Evolutionary conservation across 768 basidiomycete genomes (phyloP).

Genomic region (Serpula lacrymans): DNA sequence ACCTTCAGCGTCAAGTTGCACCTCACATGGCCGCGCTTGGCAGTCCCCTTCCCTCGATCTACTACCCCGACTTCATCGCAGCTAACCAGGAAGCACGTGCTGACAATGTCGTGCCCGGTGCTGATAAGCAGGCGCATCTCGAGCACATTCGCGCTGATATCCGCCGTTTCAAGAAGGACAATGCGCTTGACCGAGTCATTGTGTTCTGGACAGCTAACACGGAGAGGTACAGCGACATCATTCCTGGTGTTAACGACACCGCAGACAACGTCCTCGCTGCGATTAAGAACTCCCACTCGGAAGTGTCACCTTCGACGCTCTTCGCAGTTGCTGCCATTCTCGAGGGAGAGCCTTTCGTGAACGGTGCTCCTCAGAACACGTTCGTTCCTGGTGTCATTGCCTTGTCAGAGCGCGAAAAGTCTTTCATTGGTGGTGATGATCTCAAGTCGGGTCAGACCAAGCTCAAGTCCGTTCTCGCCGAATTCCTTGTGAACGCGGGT

Average conservation of each 20-base stretch:
- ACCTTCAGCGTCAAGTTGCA: conserved; percentile 92
- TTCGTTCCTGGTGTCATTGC: conserved; percentile 94
- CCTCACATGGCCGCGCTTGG: conserved; percentile 80
- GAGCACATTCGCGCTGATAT: conserved; percentile 93
- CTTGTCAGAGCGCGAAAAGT: conserved; percentile 83
- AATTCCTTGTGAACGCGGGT: conserved; percentile 98
- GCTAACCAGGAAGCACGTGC: conserved; percentile 97
- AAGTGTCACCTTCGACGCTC: conserved; percentile 94
- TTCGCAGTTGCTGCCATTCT: conserved; percentile 96
- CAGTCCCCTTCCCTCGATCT: conserved; percentile 88
- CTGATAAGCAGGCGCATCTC: conserved; percentile 86
- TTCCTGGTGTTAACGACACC: conserved; percentile 94
- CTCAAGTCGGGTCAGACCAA: conserved; percentile 98
- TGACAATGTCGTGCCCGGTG: conserved; percentile 86
- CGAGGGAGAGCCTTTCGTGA: conserved; percentile 93
- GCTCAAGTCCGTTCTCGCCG: conserved; percentile 94
- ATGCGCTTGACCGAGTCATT: conserved; percentile 82
- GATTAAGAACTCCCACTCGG: conserved; percentile 81
- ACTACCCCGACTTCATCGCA: conserved; percentile 97
- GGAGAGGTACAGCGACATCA: conserved; percentile 94
- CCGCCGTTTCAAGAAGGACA: conserved; percentile 82
- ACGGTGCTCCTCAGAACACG: conserved; percentile 98
- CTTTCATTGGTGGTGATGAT: conserved; percentile 97
- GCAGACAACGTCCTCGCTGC: conserved; percentile 80
- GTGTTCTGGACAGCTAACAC: conserved; percentile 99